Conservation (phyloP, 257 asterid species). For the Przewalskia tangutica region DNA sequence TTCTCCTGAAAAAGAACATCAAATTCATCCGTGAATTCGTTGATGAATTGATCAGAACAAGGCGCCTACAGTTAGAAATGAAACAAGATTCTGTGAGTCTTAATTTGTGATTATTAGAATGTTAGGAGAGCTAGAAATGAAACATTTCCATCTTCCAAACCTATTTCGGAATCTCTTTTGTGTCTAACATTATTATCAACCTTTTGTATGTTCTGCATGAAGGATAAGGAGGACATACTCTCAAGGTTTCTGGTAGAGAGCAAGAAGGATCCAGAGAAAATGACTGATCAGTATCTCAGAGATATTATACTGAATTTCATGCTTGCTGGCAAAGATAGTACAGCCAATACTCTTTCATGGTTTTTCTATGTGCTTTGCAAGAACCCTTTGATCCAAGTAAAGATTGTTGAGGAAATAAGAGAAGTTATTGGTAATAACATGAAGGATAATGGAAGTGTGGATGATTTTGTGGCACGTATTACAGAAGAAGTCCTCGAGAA, state of each 20-base stretch:
- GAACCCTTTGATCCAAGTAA: slow-evolving; percentile 50
- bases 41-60: slow-evolving; percentile 39
- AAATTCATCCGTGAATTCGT: slow-evolving; percentile 38
- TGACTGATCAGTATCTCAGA: slow-evolving; percentile 49
- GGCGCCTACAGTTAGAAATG: slow-evolving; percentile 31
- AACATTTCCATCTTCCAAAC: neutral
- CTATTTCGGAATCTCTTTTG: neutral
- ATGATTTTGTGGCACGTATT: slow-evolving; percentile 28
- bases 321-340: slow-evolving; percentile 67
- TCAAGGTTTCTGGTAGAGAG: slow-evolving; percentile 60
- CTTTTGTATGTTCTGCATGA: slow-evolving; percentile 22
- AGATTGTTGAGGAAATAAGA: slow-evolving; percentile 29
- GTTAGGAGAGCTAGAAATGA: neutral
- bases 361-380: slow-evolving; percentile 53
- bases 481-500: slow-evolving; percentile 53
- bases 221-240: slow-evolving; percentile 57
- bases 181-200: neutral
- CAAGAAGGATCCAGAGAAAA: slow-evolving; percentile 46
- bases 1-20: slow-evolving; percentile 43
- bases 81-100: slow-evolving; percentile 29
- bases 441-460: slow-evolving; percentile 9
- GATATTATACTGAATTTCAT: slow-evolving; percentile 61
- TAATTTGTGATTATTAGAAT: neutral
- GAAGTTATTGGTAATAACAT: slow-evolving; percentile 4
- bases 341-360: slow-evolving; percentile 75